Evolutionary conservation across 2,329 filamentous ascomycete genomes (phyloP).

Genomic region (Amauroascus niger): DNA sequence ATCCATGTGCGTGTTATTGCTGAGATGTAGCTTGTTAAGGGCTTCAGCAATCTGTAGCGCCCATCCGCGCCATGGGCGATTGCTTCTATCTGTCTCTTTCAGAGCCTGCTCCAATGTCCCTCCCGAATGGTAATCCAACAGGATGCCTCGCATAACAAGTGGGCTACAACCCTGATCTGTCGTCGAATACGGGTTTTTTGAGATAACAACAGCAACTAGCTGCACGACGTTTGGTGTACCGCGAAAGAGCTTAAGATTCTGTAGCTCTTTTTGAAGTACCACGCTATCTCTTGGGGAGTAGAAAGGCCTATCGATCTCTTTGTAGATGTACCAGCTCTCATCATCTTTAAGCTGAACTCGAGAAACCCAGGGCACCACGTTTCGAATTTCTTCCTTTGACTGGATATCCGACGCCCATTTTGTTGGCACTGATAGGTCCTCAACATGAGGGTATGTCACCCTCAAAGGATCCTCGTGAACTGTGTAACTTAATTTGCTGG

Average conservation of each 20-base stretch:
- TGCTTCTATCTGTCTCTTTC: neutral
- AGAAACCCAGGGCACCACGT: neutral
- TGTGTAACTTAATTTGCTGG: neutral
- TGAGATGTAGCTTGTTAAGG: constrained; percentile 12
- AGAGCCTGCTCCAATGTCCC: constrained; percentile 1
- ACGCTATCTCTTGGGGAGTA: constrained; percentile 6
- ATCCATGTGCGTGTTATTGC: constrained; percentile 17
- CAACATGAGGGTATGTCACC: constrained; percentile 7
- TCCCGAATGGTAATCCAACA: constrained; percentile 18
- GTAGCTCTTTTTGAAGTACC: constrained; percentile 4
- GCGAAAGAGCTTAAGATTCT: neutral
- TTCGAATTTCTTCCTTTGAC: neutral
- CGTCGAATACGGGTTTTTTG: constrained; percentile 3
- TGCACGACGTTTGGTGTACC: constrained; percentile 2
- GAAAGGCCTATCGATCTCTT: constrained; percentile 8
- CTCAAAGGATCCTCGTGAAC: constrained; percentile 2
- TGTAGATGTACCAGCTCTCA: constrained; percentile 8
- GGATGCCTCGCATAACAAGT: constrained; percentile 15
- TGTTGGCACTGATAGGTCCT: constrained; percentile 9
- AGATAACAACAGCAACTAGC: neutral
- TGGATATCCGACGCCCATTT: constrained; percentile 2
- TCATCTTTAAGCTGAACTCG: neutral
- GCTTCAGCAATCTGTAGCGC: constrained; percentile 15
- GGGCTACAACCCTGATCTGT: neutral
- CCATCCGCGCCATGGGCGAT: constrained; percentile 11